These are phyloP conservation scores for Pseudevernia furfuracea DNA, from an alignment of 495 filamentous ascomycete species.

Conservation along the genomic window DNA sequence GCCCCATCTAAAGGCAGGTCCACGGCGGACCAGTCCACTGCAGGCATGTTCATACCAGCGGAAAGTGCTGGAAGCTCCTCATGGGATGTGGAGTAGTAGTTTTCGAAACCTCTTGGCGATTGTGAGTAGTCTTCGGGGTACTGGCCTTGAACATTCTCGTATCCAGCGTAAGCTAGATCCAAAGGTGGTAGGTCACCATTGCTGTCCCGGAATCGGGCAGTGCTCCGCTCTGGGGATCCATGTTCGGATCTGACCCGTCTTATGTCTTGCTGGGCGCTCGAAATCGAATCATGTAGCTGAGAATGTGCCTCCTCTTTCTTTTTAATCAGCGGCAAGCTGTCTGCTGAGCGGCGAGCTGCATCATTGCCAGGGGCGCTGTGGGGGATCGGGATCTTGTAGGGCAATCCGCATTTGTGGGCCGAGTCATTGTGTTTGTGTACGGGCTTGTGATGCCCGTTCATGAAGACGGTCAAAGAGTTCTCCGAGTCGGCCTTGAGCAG, in stretches of 20 bases:
- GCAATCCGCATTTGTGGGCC: slow-evolving; percentile 71
- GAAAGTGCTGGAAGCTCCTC: slow-evolving; percentile 60
- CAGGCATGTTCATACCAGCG: slow-evolving; percentile 52
- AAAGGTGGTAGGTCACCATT: slow-evolving; percentile 58
- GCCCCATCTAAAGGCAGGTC: slow-evolving; percentile 49
- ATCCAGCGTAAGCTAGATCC: slow-evolving; percentile 50
- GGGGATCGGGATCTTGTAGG: slow-evolving; percentile 70
- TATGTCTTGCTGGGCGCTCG: slow-evolving; percentile 40
- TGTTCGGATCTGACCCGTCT: slow-evolving; percentile 60
- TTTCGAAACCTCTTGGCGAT: slow-evolving; percentile 33
- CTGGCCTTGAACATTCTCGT: slow-evolving; percentile 45
- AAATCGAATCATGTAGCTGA: slow-evolving; percentile 36
- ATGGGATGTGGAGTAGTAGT: slow-evolving; percentile 38
- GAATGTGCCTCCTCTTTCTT: slow-evolving; percentile 34
- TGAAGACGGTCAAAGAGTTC: slow-evolving; percentile 71
- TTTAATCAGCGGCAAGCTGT: slow-evolving; percentile 52
- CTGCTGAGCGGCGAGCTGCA: slow-evolving; percentile 58
- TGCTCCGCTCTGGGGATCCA: slow-evolving; percentile 56
- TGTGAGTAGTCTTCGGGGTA: slow-evolving; percentile 39
- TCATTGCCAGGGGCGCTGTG: slow-evolving; percentile 60
- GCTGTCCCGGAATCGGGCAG: slow-evolving; percentile 50
- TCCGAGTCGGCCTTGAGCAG: slow-evolving; percentile 77
- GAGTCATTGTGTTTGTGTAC: slow-evolving; percentile 81
- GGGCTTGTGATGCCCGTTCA: slow-evolving; percentile 91
- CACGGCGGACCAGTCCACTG: slow-evolving; percentile 69